These are phyloP conservation scores for Phaeosphaeria sp. DNA, from an alignment of 2,329 filamentous ascomycete species.

Conservation along the genomic window DNA sequence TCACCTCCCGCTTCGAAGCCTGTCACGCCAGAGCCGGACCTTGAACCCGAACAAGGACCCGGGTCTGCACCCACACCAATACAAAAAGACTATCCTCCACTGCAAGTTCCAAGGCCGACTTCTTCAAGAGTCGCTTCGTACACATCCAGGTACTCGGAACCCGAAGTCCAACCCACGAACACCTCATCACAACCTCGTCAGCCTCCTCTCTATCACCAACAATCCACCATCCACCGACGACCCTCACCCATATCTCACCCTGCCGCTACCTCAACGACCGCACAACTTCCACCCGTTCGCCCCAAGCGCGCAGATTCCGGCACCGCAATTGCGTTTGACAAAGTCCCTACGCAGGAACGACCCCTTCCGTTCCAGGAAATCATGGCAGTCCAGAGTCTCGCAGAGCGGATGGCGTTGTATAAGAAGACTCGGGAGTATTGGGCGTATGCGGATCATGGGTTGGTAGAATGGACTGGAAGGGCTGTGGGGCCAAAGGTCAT, in stretches of 20 bases:
- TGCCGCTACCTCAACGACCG: not conserved
- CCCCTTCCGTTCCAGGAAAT: conserved; percentile 43
- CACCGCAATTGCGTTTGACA: conserved; percentile 36
- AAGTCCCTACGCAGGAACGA: conserved; percentile 23
- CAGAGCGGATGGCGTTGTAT: conserved; percentile 40
- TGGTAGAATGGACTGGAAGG: conserved; percentile 33
- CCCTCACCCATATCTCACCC: not conserved
- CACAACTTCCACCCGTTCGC: conserved; percentile 10
- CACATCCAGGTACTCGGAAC: not conserved
- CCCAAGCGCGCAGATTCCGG: conserved; percentile 40
- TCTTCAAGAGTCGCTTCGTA: not conserved
- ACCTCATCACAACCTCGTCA: not conserved
- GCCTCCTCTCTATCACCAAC: not conserved
- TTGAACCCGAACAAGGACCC: conserved; percentile 3
- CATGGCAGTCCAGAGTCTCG: conserved; percentile 27
- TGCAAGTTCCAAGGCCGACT: not conserved
- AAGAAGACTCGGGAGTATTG: conserved; percentile 44
- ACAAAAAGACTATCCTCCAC: conserved; percentile 5
- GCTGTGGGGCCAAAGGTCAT: not conserved
- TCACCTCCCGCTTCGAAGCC: not conserved
- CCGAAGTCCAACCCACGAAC: not conserved
- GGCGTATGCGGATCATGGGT: conserved; percentile 43
- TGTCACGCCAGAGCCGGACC: conserved; percentile 2
- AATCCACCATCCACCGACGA: not conserved
- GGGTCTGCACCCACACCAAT: not conserved